phyloP scores from a whole-genome alignment of 768 basidiomycete genomes.

The Pisolithus sp. region DNA sequence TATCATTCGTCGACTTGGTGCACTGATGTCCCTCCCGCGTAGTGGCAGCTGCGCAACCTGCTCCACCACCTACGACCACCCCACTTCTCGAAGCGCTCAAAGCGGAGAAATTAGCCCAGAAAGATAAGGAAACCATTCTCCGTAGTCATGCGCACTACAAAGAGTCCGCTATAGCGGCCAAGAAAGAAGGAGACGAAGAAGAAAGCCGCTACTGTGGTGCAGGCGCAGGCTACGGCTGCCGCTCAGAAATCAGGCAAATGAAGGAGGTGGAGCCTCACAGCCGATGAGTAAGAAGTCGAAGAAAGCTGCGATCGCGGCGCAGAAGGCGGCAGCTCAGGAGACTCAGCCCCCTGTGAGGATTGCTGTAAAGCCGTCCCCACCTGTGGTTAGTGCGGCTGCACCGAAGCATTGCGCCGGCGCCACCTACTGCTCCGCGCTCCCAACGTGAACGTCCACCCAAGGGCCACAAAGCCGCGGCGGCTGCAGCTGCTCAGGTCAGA shows the following conservation, averaged over 20 bases:
- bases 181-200: constrained; percentile 38
- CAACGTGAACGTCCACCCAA: constrained; percentile 12
- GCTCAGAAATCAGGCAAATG: constrained; percentile 28
- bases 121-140: constrained; percentile 66
- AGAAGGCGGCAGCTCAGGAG: constrained; percentile 16
- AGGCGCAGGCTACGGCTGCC: constrained; percentile 1
- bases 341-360: not conserved
- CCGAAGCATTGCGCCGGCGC: not conserved
- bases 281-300: constrained; percentile 31
- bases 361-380: constrained; percentile 8
- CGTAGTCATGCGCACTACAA: constrained; percentile 72
- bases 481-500: not conserved
- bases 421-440: constrained; percentile 1
- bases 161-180: constrained; percentile 32
- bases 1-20: not conserved
- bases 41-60: constrained; percentile 63
- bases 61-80: constrained; percentile 69
- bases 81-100: constrained; percentile 92
- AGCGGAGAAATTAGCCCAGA: constrained; percentile 59
- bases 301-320: constrained; percentile 21
- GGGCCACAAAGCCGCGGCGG: not conserved
- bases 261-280: constrained; percentile 19
- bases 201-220: constrained; percentile 15
- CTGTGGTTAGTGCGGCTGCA: not conserved
- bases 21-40: not conserved